Evolutionary conservation across 202 grass and related monocot genomes (phyloP).

Genomic region (Digitaria exilis): DNA sequence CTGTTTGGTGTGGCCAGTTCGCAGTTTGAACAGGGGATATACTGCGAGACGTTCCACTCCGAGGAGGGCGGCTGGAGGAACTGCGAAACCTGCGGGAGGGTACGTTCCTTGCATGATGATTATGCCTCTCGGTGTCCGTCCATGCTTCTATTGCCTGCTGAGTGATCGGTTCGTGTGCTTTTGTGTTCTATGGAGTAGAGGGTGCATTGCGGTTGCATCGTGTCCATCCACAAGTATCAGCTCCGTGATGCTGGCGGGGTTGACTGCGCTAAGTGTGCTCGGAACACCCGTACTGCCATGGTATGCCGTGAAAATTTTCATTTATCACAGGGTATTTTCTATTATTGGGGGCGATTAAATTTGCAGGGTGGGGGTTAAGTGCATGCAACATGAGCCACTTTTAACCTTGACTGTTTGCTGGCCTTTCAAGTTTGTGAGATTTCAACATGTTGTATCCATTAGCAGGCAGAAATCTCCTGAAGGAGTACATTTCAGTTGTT

Average conservation of each 20-base stretch:
- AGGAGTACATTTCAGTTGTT: not conserved
- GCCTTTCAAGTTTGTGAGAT: not conserved
- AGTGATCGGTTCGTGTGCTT: slow-evolving; percentile 8
- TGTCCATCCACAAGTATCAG: slow-evolving; percentile 63
- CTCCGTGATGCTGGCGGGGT: slow-evolving; percentile 88
- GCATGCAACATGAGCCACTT: not conserved
- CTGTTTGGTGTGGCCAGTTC: slow-evolving; percentile 45
- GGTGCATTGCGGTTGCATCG: slow-evolving; percentile 95
- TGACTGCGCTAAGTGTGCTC: slow-evolving; percentile 75
- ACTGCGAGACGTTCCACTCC: slow-evolving; percentile 91
- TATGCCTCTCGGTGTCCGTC: not conserved
- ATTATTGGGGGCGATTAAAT: slow-evolving; percentile 2
- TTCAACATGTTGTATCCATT: slow-evolving; percentile 21
- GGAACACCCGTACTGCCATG: slow-evolving; percentile 59
- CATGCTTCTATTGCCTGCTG: slow-evolving; percentile 2
- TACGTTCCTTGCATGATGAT: slow-evolving; percentile 49
- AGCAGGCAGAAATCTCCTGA: not conserved
- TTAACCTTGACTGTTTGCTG: not conserved
- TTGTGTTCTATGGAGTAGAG: slow-evolving; percentile 50
- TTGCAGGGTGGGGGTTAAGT: not conserved
- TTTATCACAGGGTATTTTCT: slow-evolving; percentile 7
- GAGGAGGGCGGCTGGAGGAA: slow-evolving; percentile 91
- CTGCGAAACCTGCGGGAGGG: slow-evolving; percentile 91
- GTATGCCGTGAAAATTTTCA: slow-evolving; percentile 39
- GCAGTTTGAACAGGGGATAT: slow-evolving; percentile 86